Evolutionary conservation across 2,329 filamentous ascomycete species (phyloP), one percentile per base, ranked within the genome.

Genomic region (Volutella citrinella): DNA sequence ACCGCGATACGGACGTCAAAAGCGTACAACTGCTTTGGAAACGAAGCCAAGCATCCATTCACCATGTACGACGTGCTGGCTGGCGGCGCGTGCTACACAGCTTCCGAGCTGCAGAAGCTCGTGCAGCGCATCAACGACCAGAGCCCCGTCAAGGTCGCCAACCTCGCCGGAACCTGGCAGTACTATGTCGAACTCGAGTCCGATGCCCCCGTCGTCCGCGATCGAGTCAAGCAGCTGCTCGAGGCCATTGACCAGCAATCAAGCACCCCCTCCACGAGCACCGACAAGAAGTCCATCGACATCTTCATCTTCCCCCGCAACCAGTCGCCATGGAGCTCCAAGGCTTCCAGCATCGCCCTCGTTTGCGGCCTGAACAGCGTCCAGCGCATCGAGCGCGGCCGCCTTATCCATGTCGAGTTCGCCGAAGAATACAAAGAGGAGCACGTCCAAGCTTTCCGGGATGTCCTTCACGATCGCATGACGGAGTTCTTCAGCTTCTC

Each of bases 311-410:
- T 77, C 28, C 91, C 91, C 14, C 79, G 91, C 48, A 85, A 86
- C 52, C 90, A 95, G 49, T 96, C 90, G 24, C 93, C 93, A 58
- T 98, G 93, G 93, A 96, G 89, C 65, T 95, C 90, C 36, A 90
- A 96, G 63, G 91, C 90, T 18, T 95, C 91, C 28, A 91, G 82
- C 59, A 96, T 97, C 60, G 85, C 91, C 34, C 82, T 93, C 48
- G 91, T 96, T 19, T 97, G 91, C 59, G 90, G 87, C 17, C 70
- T 97, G 40, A 78, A 81, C 49, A 68, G 75, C 25, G 74, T 84
- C 19, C 76, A 82, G 56, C 82, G 91, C 38, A 86, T 97, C 48
- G 93, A 98, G 67, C 80, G 89, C 49, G 93, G 90, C 32, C 79
- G 93, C 52, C 76, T 84, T 51, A 74, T 97, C 42, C 82, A 81